These are phyloP conservation scores for Lunularia cruciata DNA, from an alignment of 225 moss, liverwort and hornwort species.

Conservation along the genomic window DNA sequence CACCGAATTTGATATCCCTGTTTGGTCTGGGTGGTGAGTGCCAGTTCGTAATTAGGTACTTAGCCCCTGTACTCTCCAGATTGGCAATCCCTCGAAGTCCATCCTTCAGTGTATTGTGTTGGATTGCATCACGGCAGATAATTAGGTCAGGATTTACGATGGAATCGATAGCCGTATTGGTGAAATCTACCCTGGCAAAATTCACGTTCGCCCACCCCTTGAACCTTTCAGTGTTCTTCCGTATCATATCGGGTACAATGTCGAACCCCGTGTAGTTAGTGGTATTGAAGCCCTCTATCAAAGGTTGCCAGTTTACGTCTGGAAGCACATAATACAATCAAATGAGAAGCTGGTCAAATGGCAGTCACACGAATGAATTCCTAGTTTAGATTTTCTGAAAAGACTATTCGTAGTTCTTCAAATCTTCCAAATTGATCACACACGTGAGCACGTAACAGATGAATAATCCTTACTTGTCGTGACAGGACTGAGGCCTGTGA, in stretches of 20 bases:
- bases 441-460: too few species aligned
- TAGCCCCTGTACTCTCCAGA: slow-evolving; percentile 51
- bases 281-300: slow-evolving; percentile 61
- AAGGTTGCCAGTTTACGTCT: slow-evolving; percentile 71
- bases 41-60: slow-evolving; percentile 64
- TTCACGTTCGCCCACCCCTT: slow-evolving; percentile 36
- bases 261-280: slow-evolving; percentile 53
- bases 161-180: slow-evolving; percentile 46
- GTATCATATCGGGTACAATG: slow-evolving; percentile 57
- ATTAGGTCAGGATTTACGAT: slow-evolving; percentile 52
- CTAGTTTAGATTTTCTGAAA: too few species aligned
- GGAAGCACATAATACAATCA: slow-evolving; percentile 8
- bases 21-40: slow-evolving; percentile 54
- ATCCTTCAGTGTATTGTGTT: slow-evolving; percentile 53
- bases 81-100: slow-evolving; percentile 57
- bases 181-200: slow-evolving; percentile 57
- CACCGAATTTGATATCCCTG: slow-evolving; percentile 42
- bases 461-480: too few species aligned
- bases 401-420: too few species aligned
- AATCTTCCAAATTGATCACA: too few species aligned
- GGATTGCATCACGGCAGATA: slow-evolving; percentile 63
- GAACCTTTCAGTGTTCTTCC: slow-evolving; percentile 45
- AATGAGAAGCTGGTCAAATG: too few species aligned
- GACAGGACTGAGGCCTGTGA: too few species aligned
- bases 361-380: too few species aligned